Conservation (phyloP, 495 filamentous ascomycete genomes). For the Daldinia bambusicola region DNA sequence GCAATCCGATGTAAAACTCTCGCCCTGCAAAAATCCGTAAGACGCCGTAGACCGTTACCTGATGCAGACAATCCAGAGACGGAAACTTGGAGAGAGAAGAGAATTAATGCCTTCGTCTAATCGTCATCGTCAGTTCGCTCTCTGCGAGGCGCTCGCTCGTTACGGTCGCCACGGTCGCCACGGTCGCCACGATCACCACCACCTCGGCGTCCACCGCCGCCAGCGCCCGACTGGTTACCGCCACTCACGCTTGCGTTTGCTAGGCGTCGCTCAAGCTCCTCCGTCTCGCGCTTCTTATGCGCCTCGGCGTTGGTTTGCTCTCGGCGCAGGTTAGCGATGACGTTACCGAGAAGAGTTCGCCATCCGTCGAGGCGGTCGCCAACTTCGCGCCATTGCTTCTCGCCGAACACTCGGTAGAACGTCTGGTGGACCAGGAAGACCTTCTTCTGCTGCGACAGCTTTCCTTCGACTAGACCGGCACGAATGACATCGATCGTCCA, state of each 20-base stretch:
- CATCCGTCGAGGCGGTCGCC: constrained; percentile 88
- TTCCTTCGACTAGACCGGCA: constrained; percentile 92
- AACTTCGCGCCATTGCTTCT: constrained; percentile 98
- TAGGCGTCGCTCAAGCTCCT: constrained; percentile 67
- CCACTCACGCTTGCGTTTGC: constrained; percentile 55
- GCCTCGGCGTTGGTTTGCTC: constrained; percentile 75
- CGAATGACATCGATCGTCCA: constrained; percentile 99
- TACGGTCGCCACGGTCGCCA: constrained; percentile 37
- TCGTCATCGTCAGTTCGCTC: constrained; percentile 62
- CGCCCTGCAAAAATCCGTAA: constrained; percentile 32
- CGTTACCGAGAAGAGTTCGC: constrained; percentile 78
- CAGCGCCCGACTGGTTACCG: constrained; percentile 28
- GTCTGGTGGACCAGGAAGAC: constrained; percentile 94
- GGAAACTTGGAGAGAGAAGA: constrained; percentile 29
- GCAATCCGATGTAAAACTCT: constrained; percentile 12
- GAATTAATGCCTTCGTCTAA: constrained; percentile 43
- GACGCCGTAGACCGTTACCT: constrained; percentile 32
- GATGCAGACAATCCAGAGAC: constrained; percentile 38
- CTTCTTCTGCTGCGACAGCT: constrained; percentile 87
- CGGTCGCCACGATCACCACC: constrained; percentile 40
- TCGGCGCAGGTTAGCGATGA: constrained; percentile 76
- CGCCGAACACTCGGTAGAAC: constrained; percentile 93
- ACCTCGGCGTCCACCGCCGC: constrained; percentile 44
- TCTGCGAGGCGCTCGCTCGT: constrained; percentile 45
- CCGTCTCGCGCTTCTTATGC: constrained; percentile 68